Evolutionary conservation across 192 early-diverging fungal species (phyloP).

Genomic region (Backusella tarrabulga): DNA sequence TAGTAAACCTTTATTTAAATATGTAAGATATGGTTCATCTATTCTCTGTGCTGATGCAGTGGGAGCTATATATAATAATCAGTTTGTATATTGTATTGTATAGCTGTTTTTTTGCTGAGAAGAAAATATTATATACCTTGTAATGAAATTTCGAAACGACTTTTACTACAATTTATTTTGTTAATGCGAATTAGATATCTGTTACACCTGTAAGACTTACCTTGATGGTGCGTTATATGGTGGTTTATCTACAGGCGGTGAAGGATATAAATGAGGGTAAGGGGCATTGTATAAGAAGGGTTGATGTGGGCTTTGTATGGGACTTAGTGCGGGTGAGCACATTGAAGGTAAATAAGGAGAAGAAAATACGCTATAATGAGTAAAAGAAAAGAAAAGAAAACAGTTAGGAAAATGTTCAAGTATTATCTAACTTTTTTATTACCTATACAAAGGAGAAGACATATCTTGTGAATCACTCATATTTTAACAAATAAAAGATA

Average conservation of each 20-base stretch:
- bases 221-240: background rate
- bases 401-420: background rate
- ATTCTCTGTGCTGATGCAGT: slow-evolving; percentile 51
- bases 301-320: background rate
- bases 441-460: background rate
- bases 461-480: background rate
- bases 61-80: slow-evolving; percentile 30
- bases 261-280: background rate
- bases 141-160: background rate
- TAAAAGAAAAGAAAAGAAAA: background rate
- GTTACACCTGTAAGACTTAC: slow-evolving; percentile 5
- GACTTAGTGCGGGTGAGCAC: background rate
- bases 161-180: background rate
- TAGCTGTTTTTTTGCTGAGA: background rate
- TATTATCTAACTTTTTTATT: background rate
- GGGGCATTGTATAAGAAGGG: background rate
- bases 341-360: background rate
- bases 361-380: background rate
- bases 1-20: slow-evolving; percentile 68
- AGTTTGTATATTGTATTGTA: background rate
- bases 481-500: background rate
- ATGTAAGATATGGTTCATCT: slow-evolving; percentile 63
- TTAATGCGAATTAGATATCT: background rate
- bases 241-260: background rate
- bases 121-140: background rate